Conservation (phyloP, 2,329 filamentous ascomycete species). For the Periconia macrospinosa region DNA sequence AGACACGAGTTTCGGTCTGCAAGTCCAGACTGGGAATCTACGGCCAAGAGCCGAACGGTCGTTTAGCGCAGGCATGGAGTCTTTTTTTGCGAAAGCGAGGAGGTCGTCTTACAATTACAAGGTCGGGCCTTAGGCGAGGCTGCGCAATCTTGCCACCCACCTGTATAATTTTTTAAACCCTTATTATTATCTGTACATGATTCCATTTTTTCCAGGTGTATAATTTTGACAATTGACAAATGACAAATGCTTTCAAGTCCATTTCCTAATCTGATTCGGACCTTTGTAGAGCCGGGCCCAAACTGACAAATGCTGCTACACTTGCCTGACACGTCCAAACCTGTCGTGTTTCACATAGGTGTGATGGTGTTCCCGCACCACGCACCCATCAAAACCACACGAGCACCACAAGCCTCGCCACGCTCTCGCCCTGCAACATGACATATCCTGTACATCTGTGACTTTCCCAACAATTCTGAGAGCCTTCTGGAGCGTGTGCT, state of each 20-base stretch:
- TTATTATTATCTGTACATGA: neutral
- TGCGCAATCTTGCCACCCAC: neutral
- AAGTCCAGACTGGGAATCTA: neutral
- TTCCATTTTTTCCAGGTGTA: neutral
- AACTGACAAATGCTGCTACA: neutral
- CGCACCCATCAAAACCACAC: neutral
- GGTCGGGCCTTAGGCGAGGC: neutral
- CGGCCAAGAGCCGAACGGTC: neutral
- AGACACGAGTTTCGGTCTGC: neutral
- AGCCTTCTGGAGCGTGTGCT: neutral
- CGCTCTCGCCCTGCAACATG: neutral
- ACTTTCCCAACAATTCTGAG: neutral
- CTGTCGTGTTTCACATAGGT: constrained; percentile 2
- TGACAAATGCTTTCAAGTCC: neutral
- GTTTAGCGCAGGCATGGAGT: constrained; percentile 2
- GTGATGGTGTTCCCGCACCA: neutral
- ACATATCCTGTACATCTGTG: neutral
- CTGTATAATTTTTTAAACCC: too few relatives aligned
- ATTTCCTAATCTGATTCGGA: neutral
- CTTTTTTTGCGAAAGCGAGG: constrained; percentile 3
- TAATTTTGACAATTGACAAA: neutral
- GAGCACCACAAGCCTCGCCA: neutral
- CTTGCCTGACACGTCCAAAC: constrained; percentile 2
- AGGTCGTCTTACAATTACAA: constrained; percentile 4
- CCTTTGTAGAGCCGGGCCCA: neutral